Percentiles rank a stretch among this genome's conserved stretches.
These are phyloP conservation scores for Lasiosphaeria hispida DNA, from an alignment of 495 filamentous ascomycete genomes.

Conservation along the genomic window DNA sequence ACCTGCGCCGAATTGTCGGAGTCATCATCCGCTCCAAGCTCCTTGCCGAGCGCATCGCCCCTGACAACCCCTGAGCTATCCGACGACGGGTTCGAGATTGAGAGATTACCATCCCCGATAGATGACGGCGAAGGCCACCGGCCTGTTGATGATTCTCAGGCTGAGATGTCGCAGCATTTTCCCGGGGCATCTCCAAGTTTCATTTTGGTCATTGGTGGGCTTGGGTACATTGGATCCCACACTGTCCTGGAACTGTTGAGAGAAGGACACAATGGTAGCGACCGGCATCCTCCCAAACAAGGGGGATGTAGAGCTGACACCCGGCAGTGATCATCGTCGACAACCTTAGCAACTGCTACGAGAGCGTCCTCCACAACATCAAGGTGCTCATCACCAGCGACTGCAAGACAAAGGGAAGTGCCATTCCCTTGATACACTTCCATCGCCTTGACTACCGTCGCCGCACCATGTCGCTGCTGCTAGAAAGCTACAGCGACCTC, in stretches of 20 bases:
- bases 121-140: background rate
- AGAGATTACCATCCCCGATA: slow-evolving; percentile 9
- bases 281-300: background rate
- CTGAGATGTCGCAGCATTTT: background rate
- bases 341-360: slow-evolving; percentile 60
- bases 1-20: slow-evolving; percentile 10
- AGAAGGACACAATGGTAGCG: slow-evolving; percentile 52
- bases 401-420: slow-evolving; percentile 32
- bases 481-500: slow-evolving; percentile 29
- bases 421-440: slow-evolving; percentile 53
- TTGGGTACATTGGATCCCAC: slow-evolving; percentile 66
- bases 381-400: slow-evolving; percentile 47
- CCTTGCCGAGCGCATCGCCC: slow-evolving; percentile 12
- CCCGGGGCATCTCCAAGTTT: slow-evolving; percentile 14
- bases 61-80: slow-evolving; percentile 25
- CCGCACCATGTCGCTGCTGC: slow-evolving; percentile 22
- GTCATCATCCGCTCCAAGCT: slow-evolving; percentile 16
- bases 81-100: slow-evolving; percentile 22
- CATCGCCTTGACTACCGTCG: slow-evolving; percentile 59
- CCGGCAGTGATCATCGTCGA: slow-evolving; percentile 55
- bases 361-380: slow-evolving; percentile 53
- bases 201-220: slow-evolving; percentile 63
- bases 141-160: background rate
- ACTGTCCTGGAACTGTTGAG: slow-evolving; percentile 62
- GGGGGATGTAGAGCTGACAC: slow-evolving; percentile 4